These are phyloP conservation scores for Puccinia triticina DNA, from an alignment of 1,284 basidiomycete genomes.

Conservation along the genomic window DNA sequence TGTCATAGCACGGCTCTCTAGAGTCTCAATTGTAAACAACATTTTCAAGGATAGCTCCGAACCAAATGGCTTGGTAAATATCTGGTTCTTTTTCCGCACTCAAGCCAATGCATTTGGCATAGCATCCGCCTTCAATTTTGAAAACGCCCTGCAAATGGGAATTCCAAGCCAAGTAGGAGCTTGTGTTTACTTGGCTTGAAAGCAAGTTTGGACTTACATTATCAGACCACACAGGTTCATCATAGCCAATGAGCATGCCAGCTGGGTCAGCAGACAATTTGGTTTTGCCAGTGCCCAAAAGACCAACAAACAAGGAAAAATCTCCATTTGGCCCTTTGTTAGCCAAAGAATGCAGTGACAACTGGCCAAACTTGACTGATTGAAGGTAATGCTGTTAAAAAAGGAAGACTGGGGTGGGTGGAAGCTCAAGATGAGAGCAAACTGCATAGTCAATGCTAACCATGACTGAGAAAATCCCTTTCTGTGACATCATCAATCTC, in stretches of 20 bases:
- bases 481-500: too few species aligned
- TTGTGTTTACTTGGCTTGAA: background rate
- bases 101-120: slow-evolving; percentile 97
- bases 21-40: slow-evolving; percentile 92
- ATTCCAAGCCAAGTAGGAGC: background rate
- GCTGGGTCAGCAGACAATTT: slow-evolving; percentile 91
- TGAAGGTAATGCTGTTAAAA: slow-evolving; percentile 85
- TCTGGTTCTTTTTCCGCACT: slow-evolving; percentile 95
- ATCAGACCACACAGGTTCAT: slow-evolving; percentile 98
- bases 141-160: slow-evolving; percentile 73
- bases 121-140: slow-evolving; percentile 99
- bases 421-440: background rate
- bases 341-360: slow-evolving; percentile 98
- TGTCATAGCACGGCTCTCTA: slow-evolving; percentile 91
- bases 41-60: slow-evolving; percentile 96
- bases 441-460: slow-evolving; percentile 60
- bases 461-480: slow-evolving; percentile 99
- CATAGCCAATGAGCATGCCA: slow-evolving; percentile 89
- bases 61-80: slow-evolving; percentile 93
- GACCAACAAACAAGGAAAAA: slow-evolving; percentile 98
- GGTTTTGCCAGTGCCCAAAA: slow-evolving; percentile 98
- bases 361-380: slow-evolving; percentile 97
- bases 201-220: slow-evolving; percentile 58
- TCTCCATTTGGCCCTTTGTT: slow-evolving; percentile 91
- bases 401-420: slow-evolving; percentile 34